Conservation (phyloP, 75 land plant genomes). For the Cryptomeria japonica region DNA sequence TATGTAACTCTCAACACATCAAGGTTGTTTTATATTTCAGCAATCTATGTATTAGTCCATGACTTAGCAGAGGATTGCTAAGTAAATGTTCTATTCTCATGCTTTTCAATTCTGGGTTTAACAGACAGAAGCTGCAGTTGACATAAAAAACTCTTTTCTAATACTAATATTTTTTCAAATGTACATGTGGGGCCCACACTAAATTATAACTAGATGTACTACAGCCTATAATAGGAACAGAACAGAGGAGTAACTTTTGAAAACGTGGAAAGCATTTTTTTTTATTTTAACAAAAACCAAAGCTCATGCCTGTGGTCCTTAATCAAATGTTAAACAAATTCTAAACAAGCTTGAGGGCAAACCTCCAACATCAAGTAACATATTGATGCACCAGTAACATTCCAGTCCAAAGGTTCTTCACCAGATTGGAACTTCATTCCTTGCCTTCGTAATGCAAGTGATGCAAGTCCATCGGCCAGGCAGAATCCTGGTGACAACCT, state of each 20-base stretch:
- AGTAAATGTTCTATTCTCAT: background rate
- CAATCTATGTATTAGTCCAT: background rate
- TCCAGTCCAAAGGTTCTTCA: slow-evolving; percentile 53
- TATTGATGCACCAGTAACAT: slow-evolving; percentile 73
- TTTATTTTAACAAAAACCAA: background rate
- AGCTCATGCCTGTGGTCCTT: background rate
- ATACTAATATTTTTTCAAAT: background rate
- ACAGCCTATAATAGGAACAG: background rate
- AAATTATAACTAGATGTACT: background rate
- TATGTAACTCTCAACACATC: background rate
- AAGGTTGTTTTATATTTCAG: background rate
- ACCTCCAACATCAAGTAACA: slow-evolving; percentile 67
- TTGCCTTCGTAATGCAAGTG: slow-evolving; percentile 75
- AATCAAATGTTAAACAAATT: background rate
- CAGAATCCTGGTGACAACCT: slow-evolving; percentile 80
- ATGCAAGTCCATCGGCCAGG: slow-evolving; percentile 86
- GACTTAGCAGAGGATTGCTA: background rate
- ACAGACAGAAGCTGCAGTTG: background rate
- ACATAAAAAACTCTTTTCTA: background rate
- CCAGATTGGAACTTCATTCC: slow-evolving; percentile 57
- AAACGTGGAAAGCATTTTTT: background rate
- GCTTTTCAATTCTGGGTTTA: background rate
- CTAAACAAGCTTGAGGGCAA: background rate
- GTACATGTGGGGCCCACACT: background rate
- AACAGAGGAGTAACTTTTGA: background rate